Conservation (phyloP, 2,329 filamentous ascomycete genomes). For the Hymenoscyphus salicellus region DNA sequence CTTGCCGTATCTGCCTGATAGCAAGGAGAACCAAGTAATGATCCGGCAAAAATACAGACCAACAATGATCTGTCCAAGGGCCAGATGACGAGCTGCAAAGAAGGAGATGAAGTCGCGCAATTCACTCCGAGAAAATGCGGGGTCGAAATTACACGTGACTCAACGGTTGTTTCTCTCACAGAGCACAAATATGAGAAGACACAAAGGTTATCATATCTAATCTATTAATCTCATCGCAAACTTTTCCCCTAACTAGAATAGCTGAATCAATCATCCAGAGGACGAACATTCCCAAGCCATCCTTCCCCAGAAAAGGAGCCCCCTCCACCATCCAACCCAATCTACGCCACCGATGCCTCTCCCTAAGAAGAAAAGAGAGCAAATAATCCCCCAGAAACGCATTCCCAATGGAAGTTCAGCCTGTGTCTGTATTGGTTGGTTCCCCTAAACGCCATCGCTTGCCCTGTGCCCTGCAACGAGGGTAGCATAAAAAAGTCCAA, state of each 20-base stretch:
- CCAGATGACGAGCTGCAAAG: background rate
- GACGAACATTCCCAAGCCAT: background rate
- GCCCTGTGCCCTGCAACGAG: constrained; percentile 4
- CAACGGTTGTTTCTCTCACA: background rate
- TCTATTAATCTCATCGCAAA: background rate
- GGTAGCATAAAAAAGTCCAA: background rate
- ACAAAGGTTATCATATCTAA: background rate
- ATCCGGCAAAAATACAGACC: background rate
- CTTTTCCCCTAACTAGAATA: constrained; percentile 2
- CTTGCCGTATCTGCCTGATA: background rate
- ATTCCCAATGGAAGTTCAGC: background rate
- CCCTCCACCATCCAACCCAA: background rate
- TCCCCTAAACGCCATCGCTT: background rate
- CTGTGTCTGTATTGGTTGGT: background rate
- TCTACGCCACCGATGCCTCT: background rate
- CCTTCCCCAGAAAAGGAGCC: background rate
- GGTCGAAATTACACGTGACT: background rate
- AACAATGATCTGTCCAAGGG: background rate
- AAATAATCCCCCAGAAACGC: background rate
- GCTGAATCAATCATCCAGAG: background rate
- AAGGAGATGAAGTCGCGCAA: background rate
- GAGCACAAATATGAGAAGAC: background rate
- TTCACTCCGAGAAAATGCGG: background rate
- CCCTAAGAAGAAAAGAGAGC: background rate
- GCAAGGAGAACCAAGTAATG: background rate